phyloP scores from a whole-genome alignment of 345 rosid genomes.

The Mangifera indica region DNA sequence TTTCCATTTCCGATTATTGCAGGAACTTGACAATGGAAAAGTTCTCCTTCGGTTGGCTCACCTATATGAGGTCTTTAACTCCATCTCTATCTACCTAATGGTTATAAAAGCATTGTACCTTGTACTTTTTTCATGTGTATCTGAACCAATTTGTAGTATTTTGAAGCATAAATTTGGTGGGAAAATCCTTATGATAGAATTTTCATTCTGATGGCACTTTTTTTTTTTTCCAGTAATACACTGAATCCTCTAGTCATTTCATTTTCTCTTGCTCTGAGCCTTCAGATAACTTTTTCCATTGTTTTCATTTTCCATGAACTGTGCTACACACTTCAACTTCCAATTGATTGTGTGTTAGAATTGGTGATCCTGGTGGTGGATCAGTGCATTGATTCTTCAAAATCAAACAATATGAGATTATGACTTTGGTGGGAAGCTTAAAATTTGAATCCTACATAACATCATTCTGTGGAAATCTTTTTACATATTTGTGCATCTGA shows the following conservation, averaged over 20 bases:
- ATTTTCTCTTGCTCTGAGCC: not conserved
- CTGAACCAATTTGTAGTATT: not conserved
- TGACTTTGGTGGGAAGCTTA: not conserved
- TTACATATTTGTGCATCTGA: not conserved
- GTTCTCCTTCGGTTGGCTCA: slow-evolving; percentile 90
- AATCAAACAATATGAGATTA: not conserved
- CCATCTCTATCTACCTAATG: slow-evolving; percentile 14
- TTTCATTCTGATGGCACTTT: not conserved
- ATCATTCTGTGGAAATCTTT: not conserved
- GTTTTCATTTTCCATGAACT: not conserved
- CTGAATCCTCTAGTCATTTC: not conserved
- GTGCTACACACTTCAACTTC: not conserved
- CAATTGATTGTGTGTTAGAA: not conserved
- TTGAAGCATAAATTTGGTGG: not conserved
- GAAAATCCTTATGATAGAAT: not conserved
- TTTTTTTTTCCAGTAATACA: not conserved
- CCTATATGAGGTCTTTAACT: slow-evolving; percentile 70
- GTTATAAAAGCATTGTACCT: too few species aligned
- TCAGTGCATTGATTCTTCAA: not conserved
- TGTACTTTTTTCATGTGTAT: not conserved
- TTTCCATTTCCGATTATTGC: slow-evolving; percentile 15
- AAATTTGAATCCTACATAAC: too few species aligned
- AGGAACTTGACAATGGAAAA: slow-evolving; percentile 78
- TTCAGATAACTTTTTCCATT: too few species aligned
- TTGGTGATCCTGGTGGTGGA: not conserved